Evolutionary conservation across 495 filamentous ascomycete genomes (phyloP), one percentile per base, ranked within the genome.

Genomic region (Penicillium paxilli): DNA sequence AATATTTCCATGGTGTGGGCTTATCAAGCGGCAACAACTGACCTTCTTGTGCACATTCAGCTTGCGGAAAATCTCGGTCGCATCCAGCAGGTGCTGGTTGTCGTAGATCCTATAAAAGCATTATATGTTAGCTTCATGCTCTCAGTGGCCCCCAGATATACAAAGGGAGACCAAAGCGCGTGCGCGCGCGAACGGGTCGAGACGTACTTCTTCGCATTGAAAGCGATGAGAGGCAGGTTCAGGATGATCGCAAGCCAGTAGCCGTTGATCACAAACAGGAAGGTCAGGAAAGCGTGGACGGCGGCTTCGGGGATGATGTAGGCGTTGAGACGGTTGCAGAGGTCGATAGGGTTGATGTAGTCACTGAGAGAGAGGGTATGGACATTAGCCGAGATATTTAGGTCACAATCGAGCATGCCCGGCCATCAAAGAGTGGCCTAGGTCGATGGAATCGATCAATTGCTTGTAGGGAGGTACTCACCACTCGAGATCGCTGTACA

Each of bases 301-400:
- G 90, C 92, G 62, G 94, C 95, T 83, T 99, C 95, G 69, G 95
- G 95, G 69, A 98, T 86, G 72, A 99, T 99, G 80, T 99, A 98
- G 71, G 92, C 92, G 80, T 99, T 99, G 58, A 99, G 89, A 62
- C 95, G 89, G 87, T 99, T 99, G 88, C 95, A 99, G 59, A 99
- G 92, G 68, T 99, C 95, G 81, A 98, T 98, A 14, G 95, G 95
- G 79, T 99, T 99, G 80, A 99, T 98, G 78, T 99, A 99, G 78
- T 99, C 95, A 78, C 93, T 96, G 63, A 40, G 16, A 14, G 35
- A 16, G 35, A 16, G 16, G 16, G 17, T 12, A 12, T 14, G n/a
- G 32, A 38, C 14, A 16, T 38, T 19, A 38, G 35, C 35, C n/a
- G 16, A 16, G 2, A 7, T 19, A 28, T 28, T 28, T 38, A 0